A percentile compares a stretch with the other conserved stretches of the same genome.
Conservation (phyloP, 139 green algal species). For the Closterium sp. region DNA sequence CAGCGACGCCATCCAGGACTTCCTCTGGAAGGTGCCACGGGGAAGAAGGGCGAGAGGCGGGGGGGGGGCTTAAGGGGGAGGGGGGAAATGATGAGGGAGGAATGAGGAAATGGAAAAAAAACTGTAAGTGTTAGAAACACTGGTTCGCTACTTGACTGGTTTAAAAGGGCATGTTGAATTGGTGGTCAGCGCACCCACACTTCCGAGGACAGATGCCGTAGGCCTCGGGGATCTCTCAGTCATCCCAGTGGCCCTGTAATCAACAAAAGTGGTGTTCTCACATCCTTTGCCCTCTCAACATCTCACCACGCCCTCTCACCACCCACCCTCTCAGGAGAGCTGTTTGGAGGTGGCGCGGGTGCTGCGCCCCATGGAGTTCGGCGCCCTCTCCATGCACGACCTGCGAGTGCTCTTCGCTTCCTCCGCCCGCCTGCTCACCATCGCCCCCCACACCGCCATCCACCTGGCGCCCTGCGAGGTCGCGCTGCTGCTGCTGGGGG, state of each 20-base stretch:
- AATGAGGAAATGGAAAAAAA: too few species aligned
- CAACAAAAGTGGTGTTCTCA: too few species aligned
- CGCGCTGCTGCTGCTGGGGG: not conserved
- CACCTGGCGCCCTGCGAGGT: not conserved
- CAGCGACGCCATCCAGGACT: not conserved
- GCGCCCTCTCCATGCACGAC: not conserved
- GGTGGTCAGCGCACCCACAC: too few species aligned
- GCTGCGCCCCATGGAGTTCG: not conserved
- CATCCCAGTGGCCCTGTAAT: too few species aligned
- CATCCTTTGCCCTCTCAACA: not conserved
- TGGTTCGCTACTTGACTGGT: too few species aligned
- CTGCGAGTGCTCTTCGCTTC: not conserved
- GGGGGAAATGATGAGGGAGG: too few species aligned
- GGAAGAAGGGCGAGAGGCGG: too few species aligned
- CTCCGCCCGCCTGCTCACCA: not conserved
- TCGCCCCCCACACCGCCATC: not conserved
- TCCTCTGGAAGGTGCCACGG: not conserved
- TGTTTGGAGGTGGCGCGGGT: not conserved
- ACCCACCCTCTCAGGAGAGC: not conserved
- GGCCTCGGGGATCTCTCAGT: too few species aligned
- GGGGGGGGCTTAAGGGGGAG: not conserved
- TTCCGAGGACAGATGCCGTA: too few species aligned
- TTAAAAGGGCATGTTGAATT: too few species aligned
- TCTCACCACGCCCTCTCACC: not conserved
- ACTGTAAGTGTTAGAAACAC: too few species aligned